These are phyloP conservation scores for Balansia obtecta DNA, from an alignment of 2,329 filamentous ascomycete genomes.

Conservation along the genomic window DNA sequence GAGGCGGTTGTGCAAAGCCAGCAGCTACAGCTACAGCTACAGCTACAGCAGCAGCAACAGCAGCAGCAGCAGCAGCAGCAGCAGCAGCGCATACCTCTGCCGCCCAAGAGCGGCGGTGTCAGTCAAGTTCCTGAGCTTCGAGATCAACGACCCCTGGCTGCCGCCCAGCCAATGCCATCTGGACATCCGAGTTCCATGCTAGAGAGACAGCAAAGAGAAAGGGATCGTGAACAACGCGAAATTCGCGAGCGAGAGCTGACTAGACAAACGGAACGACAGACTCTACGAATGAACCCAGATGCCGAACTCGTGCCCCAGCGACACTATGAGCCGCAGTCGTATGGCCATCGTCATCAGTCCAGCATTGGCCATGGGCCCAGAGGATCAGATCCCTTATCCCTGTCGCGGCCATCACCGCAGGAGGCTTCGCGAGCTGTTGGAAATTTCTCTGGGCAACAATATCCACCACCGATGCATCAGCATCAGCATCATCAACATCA, in stretches of 20 bases:
- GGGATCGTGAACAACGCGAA: constrained; percentile 10
- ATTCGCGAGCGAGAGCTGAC: constrained; percentile 7
- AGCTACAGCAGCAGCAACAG: no score
- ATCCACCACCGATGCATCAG: constrained; percentile 18
- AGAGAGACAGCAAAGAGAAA: constrained; percentile 11
- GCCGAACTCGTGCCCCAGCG: constrained; percentile 28
- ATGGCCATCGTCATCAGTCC: constrained; percentile 25
- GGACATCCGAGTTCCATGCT: constrained; percentile 6
- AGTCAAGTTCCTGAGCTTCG: constrained; percentile 6
- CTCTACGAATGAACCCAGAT: constrained; percentile 36
- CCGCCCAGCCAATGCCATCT: constrained; percentile 2
- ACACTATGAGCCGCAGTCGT: constrained; percentile 29
- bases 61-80: no score
- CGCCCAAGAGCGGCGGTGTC: background rate
- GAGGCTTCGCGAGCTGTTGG: constrained; percentile 30
- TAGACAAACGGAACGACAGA: constrained; percentile 15
- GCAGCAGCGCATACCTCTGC: constrained; percentile 6
- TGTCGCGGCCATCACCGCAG: constrained; percentile 26
- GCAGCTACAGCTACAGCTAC: constrained; percentile 15
- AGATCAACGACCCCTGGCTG: constrained; percentile 7
- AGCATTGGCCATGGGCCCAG: constrained; percentile 25
- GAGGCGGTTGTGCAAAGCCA: constrained; percentile 5
- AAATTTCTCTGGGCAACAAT: constrained; percentile 15
- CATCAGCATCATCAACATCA: constrained; percentile 13
- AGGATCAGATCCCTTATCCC: constrained; percentile 25